phyloP scores from a whole-genome alignment of 106 monocot genomes.

The Allium fistulosum region DNA sequence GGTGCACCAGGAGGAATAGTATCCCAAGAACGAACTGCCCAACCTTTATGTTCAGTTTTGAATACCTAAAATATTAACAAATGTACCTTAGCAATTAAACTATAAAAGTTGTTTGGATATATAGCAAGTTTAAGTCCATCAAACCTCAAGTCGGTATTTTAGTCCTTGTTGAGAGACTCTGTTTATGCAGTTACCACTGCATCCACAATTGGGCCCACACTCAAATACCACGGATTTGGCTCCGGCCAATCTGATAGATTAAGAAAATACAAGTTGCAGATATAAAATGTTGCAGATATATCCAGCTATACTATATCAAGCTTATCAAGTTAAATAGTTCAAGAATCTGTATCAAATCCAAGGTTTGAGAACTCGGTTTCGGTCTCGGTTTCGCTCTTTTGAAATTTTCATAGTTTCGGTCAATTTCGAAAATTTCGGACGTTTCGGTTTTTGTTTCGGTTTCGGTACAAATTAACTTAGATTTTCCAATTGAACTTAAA shows the following conservation, averaged over 20 bases:
- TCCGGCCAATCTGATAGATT: slow-evolving; percentile 47
- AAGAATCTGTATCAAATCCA: too few relatives aligned
- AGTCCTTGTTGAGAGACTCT: slow-evolving; percentile 82
- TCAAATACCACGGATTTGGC: slow-evolving; percentile 86
- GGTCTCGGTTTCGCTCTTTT: too few relatives aligned
- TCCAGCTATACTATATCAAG: too few relatives aligned
- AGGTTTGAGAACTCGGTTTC: too few relatives aligned
- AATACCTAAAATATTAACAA: slow-evolving; percentile 37
- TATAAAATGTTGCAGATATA: too few relatives aligned
- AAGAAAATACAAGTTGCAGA: too few relatives aligned
- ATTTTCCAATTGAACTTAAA: too few relatives aligned
- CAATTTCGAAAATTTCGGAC: too few relatives aligned
- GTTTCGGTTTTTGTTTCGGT: too few relatives aligned
- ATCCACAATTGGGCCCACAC: slow-evolving; percentile 73
- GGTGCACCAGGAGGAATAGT: slow-evolving; percentile 88
- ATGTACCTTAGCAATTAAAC: not conserved
- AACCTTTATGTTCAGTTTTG: slow-evolving; percentile 61
- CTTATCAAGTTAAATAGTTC: too few relatives aligned
- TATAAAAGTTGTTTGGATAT: not conserved
- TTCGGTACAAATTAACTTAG: too few relatives aligned
- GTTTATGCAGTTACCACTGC: slow-evolving; percentile 47
- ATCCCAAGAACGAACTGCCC: slow-evolving; percentile 96
- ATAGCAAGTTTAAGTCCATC: not conserved
- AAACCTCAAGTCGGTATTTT: slow-evolving; percentile 75
- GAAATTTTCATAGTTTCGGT: too few relatives aligned